Conservation (phyloP, 805 yeast species). For the Kuraishia cidri region DNA sequence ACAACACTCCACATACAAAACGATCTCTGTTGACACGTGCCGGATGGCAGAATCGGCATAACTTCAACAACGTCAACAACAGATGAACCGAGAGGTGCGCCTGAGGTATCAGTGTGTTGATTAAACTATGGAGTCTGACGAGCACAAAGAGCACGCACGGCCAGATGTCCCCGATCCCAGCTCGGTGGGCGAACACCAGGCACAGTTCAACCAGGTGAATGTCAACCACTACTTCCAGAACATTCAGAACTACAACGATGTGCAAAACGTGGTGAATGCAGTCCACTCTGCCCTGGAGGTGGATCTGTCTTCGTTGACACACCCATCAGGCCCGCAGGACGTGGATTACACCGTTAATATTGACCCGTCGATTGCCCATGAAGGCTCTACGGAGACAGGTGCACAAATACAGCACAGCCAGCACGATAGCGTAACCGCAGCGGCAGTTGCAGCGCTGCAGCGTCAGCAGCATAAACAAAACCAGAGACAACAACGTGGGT, state of each 20-base stretch:
- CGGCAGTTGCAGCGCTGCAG: not conserved
- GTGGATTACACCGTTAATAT: constrained; percentile 1
- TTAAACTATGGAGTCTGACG: not conserved
- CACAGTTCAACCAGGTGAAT: not conserved
- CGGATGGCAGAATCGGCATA: too few species aligned
- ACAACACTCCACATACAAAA: not conserved
- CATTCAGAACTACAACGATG: constrained; percentile 4
- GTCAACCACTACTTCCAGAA: constrained; percentile 4
- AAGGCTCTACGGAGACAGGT: constrained; percentile 1
- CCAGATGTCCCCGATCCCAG: not conserved
- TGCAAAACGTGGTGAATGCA: constrained; percentile 4
- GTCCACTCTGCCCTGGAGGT: constrained; percentile 5
- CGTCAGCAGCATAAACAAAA: too few species aligned
- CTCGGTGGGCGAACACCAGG: too few species aligned
- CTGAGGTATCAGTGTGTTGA: not conserved
- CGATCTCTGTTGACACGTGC: too few species aligned
- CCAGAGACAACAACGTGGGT: too few species aligned
- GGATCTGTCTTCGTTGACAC: constrained; percentile 3
- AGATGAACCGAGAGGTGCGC: not conserved
- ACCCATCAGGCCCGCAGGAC: not conserved
- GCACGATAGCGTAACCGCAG: not conserved
- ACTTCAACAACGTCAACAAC: too few species aligned
- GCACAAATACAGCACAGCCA: not conserved
- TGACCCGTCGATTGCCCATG: constrained; percentile 3
- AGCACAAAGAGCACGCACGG: not conserved